Base-by-base conservation (phyloP, 495 filamentous ascomycete genomes). In the Neurospora sublineolata region DNA sequence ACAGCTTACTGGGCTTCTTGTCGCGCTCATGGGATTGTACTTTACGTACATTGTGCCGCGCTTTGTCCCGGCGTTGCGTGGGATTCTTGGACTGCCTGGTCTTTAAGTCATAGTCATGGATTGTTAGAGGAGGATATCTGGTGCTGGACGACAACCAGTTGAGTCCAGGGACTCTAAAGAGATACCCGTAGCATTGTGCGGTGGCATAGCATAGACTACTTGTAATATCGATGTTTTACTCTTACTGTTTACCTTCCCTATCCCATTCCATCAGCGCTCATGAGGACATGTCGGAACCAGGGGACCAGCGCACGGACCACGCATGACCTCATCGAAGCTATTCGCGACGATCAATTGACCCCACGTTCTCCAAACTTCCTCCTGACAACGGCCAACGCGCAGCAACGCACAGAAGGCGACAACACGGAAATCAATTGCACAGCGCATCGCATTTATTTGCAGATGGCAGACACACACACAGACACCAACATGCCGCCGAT, bases 21-120 rank as follows among this genome's bases (percentile, higher is more conserved):
- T 94, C 30, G 92, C 93, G 11, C 80, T 92, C 44, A 79, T 83
- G 6, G 88, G 87, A 46, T 80, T 97, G 5, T 95, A 91, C 77
- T 74, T 84, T 6, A 86, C 93, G 44, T 97, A 97, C 78, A 88
- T 93, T 69, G 83, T 95, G 8, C 94, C 94, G 0, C 84, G 93
- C 71, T 86, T 81, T 58, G 72, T 91, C 37, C 86, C 89, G 23
- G 82, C 84, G 3, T 77, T 93, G 80, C 86, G 92, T 73, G 80
- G 83, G 37, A 72, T 94, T 20, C 78, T 96, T 68, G 94, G 94
- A 1, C 79, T 94, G 77, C 94, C 94, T 0, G 93, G 93, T 11
- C 84, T 94, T 73, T 82, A 69, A 78, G 40, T 4, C 73, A 39
- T 37, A 68, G 4, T 11, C 27, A 36, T 41, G 10, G 20, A 52